Conservation (phyloP, 805 yeast species). For the Cyberlindnera amylophila region DNA sequence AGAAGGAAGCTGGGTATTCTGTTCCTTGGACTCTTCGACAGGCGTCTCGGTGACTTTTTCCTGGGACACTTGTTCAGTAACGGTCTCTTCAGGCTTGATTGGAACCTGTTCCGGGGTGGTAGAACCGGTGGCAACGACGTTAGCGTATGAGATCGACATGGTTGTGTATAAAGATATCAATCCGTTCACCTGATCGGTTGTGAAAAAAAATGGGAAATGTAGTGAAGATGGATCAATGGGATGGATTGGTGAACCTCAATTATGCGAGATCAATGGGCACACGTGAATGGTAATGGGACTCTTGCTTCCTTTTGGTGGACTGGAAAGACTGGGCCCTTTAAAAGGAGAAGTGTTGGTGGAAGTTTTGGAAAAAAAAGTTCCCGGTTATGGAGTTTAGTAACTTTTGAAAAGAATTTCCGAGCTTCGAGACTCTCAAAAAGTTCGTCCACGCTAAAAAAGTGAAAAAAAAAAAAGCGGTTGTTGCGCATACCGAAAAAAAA, state of each 20-base stretch:
- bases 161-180: too few relatives aligned
- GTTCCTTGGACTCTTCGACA: slow-evolving; percentile 10
- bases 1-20: slow-evolving; percentile 24
- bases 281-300: neutral
- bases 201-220: too few relatives aligned
- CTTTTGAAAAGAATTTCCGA: slow-evolving; percentile 8
- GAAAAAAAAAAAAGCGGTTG: slow-evolving; percentile 6
- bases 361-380: neutral
- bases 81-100: slow-evolving; percentile 9
- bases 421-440: slow-evolving; percentile 1
- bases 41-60: slow-evolving; percentile 1
- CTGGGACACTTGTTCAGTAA: neutral
- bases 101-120: slow-evolving; percentile 21
- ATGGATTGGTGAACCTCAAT: neutral
- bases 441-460: slow-evolving; percentile 10
- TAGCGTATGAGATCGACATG: slow-evolving; percentile 30
- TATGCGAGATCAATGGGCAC: neutral
- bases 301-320: neutral
- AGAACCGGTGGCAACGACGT: slow-evolving; percentile 25
- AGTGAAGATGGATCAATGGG: too few relatives aligned
- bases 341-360: too few relatives aligned
- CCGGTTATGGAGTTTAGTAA: neutral
- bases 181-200: too few relatives aligned
- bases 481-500: neutral
- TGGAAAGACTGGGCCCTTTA: too few relatives aligned